Percentiles rank a stretch among this genome's conserved stretches.
Conservation (phyloP, 1,284 basidiomycete genomes). For the Bjerkandera adusta region DNA sequence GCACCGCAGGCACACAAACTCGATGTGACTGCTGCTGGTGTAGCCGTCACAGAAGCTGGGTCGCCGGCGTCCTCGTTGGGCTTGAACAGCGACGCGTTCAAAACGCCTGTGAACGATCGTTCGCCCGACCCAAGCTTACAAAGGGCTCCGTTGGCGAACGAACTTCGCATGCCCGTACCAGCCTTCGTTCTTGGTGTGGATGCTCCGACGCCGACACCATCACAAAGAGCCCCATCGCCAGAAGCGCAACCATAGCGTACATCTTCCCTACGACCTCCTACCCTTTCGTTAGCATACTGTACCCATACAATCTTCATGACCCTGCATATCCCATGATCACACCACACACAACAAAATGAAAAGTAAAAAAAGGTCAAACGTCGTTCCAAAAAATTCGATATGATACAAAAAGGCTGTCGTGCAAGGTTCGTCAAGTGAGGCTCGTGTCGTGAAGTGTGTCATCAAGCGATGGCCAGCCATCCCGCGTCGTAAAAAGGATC, state of each 20-base stretch:
- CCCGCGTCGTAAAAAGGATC: not conserved
- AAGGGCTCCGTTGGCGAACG: conserved; percentile 37
- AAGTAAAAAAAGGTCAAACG: no score
- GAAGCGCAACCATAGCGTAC: not conserved
- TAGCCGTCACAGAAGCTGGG: not conserved
- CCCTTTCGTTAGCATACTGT: no score
- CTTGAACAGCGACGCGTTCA: conserved; percentile 9
- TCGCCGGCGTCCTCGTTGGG: not conserved
- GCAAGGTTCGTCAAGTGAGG: conserved; percentile 3
- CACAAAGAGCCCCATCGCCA: not conserved
- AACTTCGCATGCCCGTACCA: conserved; percentile 34
- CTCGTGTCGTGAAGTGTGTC: not conserved
- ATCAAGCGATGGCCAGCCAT: not conserved
- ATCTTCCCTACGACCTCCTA: not conserved
- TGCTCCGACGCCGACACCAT: conserved; percentile 32
- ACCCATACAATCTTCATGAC: no score
- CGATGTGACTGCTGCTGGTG: not conserved
- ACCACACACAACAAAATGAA: no score
- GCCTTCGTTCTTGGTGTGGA: conserved; percentile 31
- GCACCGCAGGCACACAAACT: not conserved
- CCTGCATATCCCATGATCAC: no score
- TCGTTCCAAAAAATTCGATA: not conserved
- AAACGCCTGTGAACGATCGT: conserved; percentile 36
- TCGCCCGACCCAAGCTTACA: conserved; percentile 38
- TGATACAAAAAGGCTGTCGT: not conserved